Evolutionary conservation across 306 rosid genomes (phyloP), one percentile per base, ranked within the genome.

Genomic region (Myrica gale): DNA sequence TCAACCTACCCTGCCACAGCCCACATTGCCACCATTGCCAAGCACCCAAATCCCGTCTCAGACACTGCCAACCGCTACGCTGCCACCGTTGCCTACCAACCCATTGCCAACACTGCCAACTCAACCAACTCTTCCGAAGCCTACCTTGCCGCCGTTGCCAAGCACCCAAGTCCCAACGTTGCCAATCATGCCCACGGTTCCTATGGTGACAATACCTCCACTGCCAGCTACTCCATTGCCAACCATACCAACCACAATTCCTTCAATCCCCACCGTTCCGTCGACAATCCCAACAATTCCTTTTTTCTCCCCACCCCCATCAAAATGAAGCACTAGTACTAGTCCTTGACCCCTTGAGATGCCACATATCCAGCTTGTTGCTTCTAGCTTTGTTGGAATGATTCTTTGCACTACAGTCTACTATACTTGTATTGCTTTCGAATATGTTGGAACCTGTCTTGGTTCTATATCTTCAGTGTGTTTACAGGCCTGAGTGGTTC

Each of bases 71-170:
- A 62, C 62, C 15, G 42, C 57, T 17, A 41, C 46, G 19, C 42
- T 42, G 44, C 73, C 68, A 46, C 60, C 75, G 46, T 57, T 69
- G 32, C 80, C 84, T 69, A 63, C 60, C 19, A 42, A 69, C 71
- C 51, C 72, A 4, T 16, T 72, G 68, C 87, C 84, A 44, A 77
- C 87, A 16, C 5, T 60, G 8, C 69, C 70, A 4, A n/a, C 69
- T 15, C n/a, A 46, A 1, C 78, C 74, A 44, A 21, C 77, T 5
- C 70, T 76, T 17, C 81, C 79, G 12, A 7, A 62, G 51, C 32
- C 74, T 26, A 45, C 81, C 15, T 61, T 81, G 68, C 81, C 84
- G 8, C 9, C 20, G 37, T 32, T 32, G 37, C 32, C 32, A 26
- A 26, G 32, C 32, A 26, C 32, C 32, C 32, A 26, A 26, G 32